Evolutionary conservation across 352 stramenopile species (phyloP), one percentile per base, ranked within the genome.

Genomic region (Globisporangium heterothallicum): DNA sequence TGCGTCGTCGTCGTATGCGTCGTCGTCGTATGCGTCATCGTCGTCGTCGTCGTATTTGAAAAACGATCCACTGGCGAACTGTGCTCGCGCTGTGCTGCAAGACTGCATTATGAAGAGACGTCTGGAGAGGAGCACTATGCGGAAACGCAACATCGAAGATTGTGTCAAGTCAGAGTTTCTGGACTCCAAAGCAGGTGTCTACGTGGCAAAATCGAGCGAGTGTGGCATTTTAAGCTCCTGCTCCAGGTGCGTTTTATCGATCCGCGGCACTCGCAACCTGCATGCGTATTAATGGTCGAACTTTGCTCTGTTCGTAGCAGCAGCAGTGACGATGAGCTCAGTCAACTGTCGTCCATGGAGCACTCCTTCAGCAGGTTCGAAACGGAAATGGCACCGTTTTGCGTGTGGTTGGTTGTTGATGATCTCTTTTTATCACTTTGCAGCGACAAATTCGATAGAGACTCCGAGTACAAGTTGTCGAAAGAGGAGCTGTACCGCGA

Each of bases 311-410:
- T 19, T 21, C n/a, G 21, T 16, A 36, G 18, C 22, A 86, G 74
- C 42, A 86, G 79, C 64, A 93, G 82, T 25, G 82, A 93, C 40
- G 82, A 93, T 25, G 82, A 93, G 49, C 57, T 92, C 24, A 84
- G 74, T 38, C 74, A 90, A 43, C 49, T 88, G 14, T 87, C 74
- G 12, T 84, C 71, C 16, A 71, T 83, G 59, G 74, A 91, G 45
- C 69, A 65, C 16, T 86, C 77, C 12, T 83, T 83, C 26, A 51
- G 58, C 24, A 71, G 73, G 81, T 92, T 58, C 14, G 68, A 63
- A 9, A 0, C n/a, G n/a, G n/a, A 3, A 53, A 7, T 6, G 44
- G 14, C 18, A 26, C 19, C 29, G 6, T 46, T 2, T 35, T 0
- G 19, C n/a, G n/a, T n/a, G 18, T 42, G 10, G 32, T 18, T 36